Evolutionary conservation across 2,329 filamentous ascomycete species (phyloP).

Genomic region (Torrubiellomyces zombiae): DNA sequence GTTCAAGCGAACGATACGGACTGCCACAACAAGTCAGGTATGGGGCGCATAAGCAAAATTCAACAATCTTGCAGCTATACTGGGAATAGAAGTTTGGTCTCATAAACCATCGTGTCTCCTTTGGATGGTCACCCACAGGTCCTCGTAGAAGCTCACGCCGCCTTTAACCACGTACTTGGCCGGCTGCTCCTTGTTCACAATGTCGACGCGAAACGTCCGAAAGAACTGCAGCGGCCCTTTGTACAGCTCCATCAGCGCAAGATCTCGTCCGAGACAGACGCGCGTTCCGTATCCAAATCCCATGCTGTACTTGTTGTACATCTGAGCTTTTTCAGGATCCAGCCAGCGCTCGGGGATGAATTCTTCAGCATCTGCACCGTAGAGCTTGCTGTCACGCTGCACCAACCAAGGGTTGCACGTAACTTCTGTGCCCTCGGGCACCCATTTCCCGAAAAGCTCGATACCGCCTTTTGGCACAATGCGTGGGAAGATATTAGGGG

Average conservation of each 20-base stretch:
- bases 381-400: conserved; percentile 11
- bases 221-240: neutral
- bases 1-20: no score
- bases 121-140: no score
- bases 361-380: conserved; percentile 12
- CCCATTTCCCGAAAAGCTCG: neutral
- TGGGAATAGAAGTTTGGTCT: no score
- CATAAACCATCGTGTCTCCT: no score
- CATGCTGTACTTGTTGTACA: neutral
- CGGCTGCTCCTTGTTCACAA: neutral
- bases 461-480: neutral
- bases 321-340: neutral
- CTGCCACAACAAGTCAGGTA: no score
- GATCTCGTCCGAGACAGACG: neutral
- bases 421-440: conserved; percentile 7
- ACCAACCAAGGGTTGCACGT: conserved; percentile 16
- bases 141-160: no score
- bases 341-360: conserved; percentile 23
- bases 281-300: neutral
- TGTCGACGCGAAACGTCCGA: neutral
- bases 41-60: no score
- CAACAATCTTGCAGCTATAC: no score
- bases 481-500: neutral
- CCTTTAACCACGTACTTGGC: no score
- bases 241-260: conserved; percentile 1